Percentiles rank a stretch among this genome's conserved stretches.
Evolutionary conservation across 2,329 filamentous ascomycete species (phyloP).

Genomic region (Coniella vitis): DNA sequence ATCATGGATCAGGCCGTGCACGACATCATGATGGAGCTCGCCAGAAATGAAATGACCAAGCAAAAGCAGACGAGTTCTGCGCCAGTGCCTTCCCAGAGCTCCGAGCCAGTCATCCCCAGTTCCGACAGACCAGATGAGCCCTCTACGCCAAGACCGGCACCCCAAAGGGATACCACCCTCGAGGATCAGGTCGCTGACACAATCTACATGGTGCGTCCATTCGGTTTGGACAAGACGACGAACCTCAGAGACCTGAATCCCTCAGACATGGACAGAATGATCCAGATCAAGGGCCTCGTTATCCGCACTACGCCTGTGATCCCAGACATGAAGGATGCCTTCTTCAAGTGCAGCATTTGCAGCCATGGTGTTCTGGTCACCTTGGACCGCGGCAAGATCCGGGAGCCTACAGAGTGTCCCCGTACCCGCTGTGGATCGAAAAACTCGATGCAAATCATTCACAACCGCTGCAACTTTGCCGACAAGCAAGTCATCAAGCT

Average conservation of each 20-base stretch:
- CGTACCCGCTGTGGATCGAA: slow-evolving; percentile 72
- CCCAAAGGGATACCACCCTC: slow-evolving; percentile 49
- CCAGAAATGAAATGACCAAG: slow-evolving; percentile 69
- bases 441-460: slow-evolving; percentile 97
- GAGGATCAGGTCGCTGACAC: slow-evolving; percentile 76
- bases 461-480: slow-evolving; percentile 90
- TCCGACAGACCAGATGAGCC: slow-evolving; percentile 62
- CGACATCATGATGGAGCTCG: slow-evolving; percentile 86
- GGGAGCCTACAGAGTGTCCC: slow-evolving; percentile 86
- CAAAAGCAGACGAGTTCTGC: slow-evolving; percentile 58
- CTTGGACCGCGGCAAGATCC: slow-evolving; percentile 92
- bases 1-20: slow-evolving; percentile 94
- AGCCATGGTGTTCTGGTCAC: slow-evolving; percentile 86
- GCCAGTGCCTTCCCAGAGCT: slow-evolving; percentile 51
- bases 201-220: slow-evolving; percentile 81
- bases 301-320: slow-evolving; percentile 95
- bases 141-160: slow-evolving; percentile 36
- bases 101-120: slow-evolving; percentile 69
- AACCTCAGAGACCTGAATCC: slow-evolving; percentile 95
- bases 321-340: slow-evolving; percentile 97
- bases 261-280: slow-evolving; percentile 89
- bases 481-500: slow-evolving; percentile 99
- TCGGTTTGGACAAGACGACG: slow-evolving; percentile 76
- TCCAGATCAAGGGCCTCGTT: slow-evolving; percentile 91
- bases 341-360: slow-evolving; percentile 92